Evolutionary conservation across 1,284 basidiomycete species (phyloP).

Genomic region (Heterobasidion parviporum): DNA sequence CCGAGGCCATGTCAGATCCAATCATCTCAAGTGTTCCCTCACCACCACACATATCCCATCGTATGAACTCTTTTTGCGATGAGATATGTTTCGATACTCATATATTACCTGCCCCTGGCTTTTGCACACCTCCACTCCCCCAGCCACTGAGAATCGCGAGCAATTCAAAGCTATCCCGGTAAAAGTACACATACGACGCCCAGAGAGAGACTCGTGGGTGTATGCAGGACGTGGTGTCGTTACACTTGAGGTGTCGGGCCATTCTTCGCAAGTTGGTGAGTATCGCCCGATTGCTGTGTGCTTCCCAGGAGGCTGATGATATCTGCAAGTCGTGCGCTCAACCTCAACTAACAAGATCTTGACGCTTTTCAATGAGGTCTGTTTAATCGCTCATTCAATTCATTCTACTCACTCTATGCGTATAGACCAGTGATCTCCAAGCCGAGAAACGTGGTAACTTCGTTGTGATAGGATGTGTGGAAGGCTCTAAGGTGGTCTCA

Average conservation of each 20-base stretch:
- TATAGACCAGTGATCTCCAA: constrained; percentile 60
- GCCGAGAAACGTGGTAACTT: constrained; percentile 80
- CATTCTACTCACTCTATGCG: constrained; percentile 1
- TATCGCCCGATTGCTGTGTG: constrained; percentile 6
- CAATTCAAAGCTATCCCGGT: constrained; percentile 68
- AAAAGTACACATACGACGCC: constrained; percentile 73
- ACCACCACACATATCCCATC: constrained; percentile 1
- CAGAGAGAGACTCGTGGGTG: constrained; percentile 72
- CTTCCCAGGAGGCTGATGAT: background rate
- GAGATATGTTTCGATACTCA: no score
- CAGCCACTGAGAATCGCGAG: constrained; percentile 29
- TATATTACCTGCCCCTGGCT: background rate
- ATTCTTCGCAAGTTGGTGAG: constrained; percentile 70
- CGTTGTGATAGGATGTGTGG: constrained; percentile 69
- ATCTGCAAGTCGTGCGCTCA: constrained; percentile 56
- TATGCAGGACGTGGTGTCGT: constrained; percentile 71
- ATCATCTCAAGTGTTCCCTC: constrained; percentile 1
- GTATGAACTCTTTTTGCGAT: background rate
- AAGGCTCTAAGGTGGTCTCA: constrained; percentile 63
- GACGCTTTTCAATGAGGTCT: constrained; percentile 63
- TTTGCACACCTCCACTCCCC: constrained; percentile 12
- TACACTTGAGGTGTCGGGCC: constrained; percentile 60
- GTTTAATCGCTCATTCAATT: constrained; percentile 24
- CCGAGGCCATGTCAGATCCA: background rate
- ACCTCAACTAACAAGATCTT: constrained; percentile 58